phyloP scores from a whole-genome alignment of 108 stramenopile species.

The Fistulifera solaris region DNA sequence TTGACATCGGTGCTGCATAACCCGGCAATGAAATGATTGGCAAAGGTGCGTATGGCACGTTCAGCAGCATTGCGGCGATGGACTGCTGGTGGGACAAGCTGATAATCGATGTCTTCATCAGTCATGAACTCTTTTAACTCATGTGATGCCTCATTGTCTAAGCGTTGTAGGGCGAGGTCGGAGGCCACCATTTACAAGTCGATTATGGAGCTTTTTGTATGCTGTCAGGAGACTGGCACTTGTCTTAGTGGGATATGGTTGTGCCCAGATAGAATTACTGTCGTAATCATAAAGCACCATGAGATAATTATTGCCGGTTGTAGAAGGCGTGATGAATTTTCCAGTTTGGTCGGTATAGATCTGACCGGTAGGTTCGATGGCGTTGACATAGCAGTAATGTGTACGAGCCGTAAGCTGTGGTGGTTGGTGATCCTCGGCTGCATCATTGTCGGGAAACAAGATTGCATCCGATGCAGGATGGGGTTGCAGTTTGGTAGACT shows the following conservation, averaged over 20 bases:
- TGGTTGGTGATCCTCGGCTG: too few relatives aligned
- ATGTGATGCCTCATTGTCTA: conserved; percentile 21
- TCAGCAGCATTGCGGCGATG: conserved; percentile 41
- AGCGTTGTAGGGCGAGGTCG: conserved; percentile 16
- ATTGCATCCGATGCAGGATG: too few relatives aligned
- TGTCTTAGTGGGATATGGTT: conserved; percentile 10
- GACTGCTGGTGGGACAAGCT: conserved; percentile 26
- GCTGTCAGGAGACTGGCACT: not conserved
- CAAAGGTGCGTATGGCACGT: conserved; percentile 38
- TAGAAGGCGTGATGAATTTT: conserved; percentile 17
- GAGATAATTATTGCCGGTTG: conserved; percentile 17
- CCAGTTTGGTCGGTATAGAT: conserved; percentile 30
- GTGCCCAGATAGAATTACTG: conserved; percentile 19
- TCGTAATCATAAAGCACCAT: conserved; percentile 31
- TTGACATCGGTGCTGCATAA: conserved; percentile 14
- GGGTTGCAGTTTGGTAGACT: conserved; percentile 12
- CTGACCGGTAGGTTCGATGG: conserved; percentile 6
- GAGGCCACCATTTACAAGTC: conserved; percentile 1
- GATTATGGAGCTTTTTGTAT: conserved; percentile 4
- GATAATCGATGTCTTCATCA: conserved; percentile 5
- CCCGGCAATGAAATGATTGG: conserved; percentile 25
- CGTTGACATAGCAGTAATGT: conserved; percentile 11
- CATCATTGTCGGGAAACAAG: not conserved
- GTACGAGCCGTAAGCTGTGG: conserved; percentile 6
- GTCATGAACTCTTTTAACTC: conserved; percentile 6